phyloP scores from a whole-genome alignment of 257 asterid genomes.

The Capsicum rhomboideum region DNA sequence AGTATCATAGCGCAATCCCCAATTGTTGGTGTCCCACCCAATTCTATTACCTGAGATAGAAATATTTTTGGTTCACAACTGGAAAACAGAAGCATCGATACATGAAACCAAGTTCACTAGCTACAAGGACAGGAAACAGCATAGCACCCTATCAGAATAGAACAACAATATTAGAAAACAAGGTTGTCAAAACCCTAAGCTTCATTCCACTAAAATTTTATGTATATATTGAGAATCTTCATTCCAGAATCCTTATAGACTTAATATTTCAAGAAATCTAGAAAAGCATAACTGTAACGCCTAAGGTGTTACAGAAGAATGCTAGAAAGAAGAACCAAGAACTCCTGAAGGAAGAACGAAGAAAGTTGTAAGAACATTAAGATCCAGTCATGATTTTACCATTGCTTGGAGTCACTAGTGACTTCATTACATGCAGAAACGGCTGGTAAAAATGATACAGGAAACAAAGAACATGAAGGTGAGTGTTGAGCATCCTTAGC shows the following conservation, averaged over 20 bases:
- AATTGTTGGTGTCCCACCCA: slow-evolving; percentile 89
- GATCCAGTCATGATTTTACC: background rate
- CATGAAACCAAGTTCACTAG: background rate
- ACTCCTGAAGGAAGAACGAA: background rate
- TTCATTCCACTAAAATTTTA: background rate
- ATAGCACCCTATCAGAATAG: background rate
- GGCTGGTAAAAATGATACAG: background rate
- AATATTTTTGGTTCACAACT: background rate
- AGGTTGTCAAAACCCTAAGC: background rate
- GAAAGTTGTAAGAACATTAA: background rate
- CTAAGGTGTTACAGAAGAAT: background rate
- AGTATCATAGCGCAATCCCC: slow-evolving; percentile 95
- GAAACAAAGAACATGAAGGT: background rate
- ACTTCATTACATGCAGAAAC: background rate
- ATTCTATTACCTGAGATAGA: slow-evolving; percentile 72
- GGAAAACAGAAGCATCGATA: background rate
- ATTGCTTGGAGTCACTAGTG: background rate
- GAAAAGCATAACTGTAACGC: background rate
- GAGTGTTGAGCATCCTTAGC: background rate
- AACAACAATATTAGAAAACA: background rate
- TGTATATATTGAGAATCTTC: background rate
- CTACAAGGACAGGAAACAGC: background rate
- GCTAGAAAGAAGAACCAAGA: background rate
- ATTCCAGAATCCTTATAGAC: background rate
- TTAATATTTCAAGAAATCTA: background rate